Base-by-base conservation (phyloP, 495 filamentous ascomycete genomes). In the Penicillium bovifimosum region DNA sequence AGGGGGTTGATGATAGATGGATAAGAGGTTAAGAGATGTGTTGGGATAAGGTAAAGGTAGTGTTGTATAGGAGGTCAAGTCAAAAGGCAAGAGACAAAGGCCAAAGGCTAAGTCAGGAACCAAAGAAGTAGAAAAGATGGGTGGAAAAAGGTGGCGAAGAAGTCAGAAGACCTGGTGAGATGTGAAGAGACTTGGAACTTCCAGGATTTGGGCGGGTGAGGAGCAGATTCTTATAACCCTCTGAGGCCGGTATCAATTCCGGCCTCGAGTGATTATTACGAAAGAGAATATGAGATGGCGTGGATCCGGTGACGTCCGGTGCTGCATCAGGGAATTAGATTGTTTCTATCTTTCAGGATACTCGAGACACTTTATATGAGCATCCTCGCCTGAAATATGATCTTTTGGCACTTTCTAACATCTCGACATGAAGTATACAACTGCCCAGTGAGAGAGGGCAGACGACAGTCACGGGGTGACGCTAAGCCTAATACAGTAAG, bases 161-260 rank as follows among this genome's bases (percentile, higher is more conserved):
- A 27, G 53, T 11, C 31, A 18, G 44, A 45, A 24, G 48, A 44
- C 45, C 42, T 35, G n/a, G n/a, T 56, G 27, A 6, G 35, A 29
- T 48, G 46, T 54, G 55, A 58, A 47, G 52, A 58, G 57, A 55
- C 53, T 41, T 58, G 54, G 41, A 54, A 42, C 32, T 39, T 40
- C 29, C 39, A 52, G 55, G 24, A 57, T 58, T 63, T 56, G 52
- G 52, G 62, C 60, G 64, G 67, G 63, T 61, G 60, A 58, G 57
- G 51, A 66, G 58, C 58, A 46, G 62, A 66, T 69, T 73, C 72
- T 79, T 76, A 76, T 76, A 80, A 81, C 76, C 71, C 68, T 61
- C 55, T 55, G 73, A 75, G 80, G 81, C 80, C 80, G 81, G 81
- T 77, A 78, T 77, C 55, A 54, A 79, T 83, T 80, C 80, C 80